These are phyloP conservation scores for Penicillium hesseltinei DNA, from an alignment of 2,329 filamentous ascomycete species.

Conservation along the genomic window DNA sequence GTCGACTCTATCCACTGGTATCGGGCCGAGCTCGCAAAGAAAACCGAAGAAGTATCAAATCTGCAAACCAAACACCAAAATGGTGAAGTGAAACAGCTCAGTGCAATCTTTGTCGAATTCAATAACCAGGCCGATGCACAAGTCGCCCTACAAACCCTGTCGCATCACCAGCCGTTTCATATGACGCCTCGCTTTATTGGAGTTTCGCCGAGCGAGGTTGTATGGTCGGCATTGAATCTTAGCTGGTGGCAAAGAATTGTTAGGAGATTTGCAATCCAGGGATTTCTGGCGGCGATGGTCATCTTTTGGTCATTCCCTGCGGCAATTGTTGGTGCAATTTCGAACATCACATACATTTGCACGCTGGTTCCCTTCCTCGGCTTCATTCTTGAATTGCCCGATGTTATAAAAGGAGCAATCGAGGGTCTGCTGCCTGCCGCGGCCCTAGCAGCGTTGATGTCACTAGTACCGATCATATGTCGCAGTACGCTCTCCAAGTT, in stretches of 20 bases:
- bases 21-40: slow-evolving; percentile 67
- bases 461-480: slow-evolving; percentile 78
- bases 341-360: slow-evolving; percentile 72
- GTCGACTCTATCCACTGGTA: slow-evolving; percentile 90
- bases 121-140: slow-evolving; percentile 77
- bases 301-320: slow-evolving; percentile 82
- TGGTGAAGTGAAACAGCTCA: slow-evolving; percentile 63
- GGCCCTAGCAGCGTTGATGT: slow-evolving; percentile 78
- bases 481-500: slow-evolving; percentile 53
- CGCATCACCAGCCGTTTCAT: slow-evolving; percentile 80
- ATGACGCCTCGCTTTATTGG: slow-evolving; percentile 87
- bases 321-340: slow-evolving; percentile 79
- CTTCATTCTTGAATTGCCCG: slow-evolving; percentile 73
- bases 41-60: slow-evolving; percentile 67
- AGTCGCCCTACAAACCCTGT: slow-evolving; percentile 76
- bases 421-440: slow-evolving; percentile 81
- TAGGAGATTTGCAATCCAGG: slow-evolving; percentile 65
- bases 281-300: slow-evolving; percentile 71
- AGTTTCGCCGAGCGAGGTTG: slow-evolving; percentile 76
- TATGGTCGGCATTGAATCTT: slow-evolving; percentile 80
- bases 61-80: slow-evolving; percentile 64
- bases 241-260: slow-evolving; percentile 80
- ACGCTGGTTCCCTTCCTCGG: slow-evolving; percentile 58
- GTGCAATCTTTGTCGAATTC: slow-evolving; percentile 89
- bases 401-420: slow-evolving; percentile 70